phyloP scores from a whole-genome alignment of 192 early-diverging fungal genomes.

The Dimargaris xerosporica region DNA sequence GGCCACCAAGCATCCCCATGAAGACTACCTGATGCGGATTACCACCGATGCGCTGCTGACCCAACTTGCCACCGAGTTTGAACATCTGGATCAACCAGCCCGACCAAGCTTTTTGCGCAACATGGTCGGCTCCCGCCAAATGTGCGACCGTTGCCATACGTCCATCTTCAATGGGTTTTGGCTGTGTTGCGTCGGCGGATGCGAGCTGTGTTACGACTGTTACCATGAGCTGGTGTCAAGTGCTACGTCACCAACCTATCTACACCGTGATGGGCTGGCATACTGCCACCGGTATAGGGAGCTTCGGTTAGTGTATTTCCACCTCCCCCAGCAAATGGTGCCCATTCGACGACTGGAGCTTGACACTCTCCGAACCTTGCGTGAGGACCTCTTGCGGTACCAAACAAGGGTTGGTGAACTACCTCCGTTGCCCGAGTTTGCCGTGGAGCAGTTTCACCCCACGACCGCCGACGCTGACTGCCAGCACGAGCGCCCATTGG shows the following conservation, averaged over 20 bases:
- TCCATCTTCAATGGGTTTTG: constrained; percentile 28
- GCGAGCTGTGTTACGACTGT: constrained; percentile 30
- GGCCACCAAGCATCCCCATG: background rate
- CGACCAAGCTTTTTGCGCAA: background rate
- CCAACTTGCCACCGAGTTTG: background rate
- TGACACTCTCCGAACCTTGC: background rate
- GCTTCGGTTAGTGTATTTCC: background rate
- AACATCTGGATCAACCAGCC: background rate
- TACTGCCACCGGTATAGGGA: background rate
- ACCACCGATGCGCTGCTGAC: background rate
- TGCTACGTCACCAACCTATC: background rate
- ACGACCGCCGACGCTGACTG: constrained; percentile 12
- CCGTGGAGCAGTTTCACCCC: constrained; percentile 14
- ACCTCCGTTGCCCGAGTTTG: background rate
- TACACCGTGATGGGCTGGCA: background rate
- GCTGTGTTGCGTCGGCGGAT: constrained; percentile 21
- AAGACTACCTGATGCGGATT: background rate
- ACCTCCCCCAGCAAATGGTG: constrained; percentile 3
- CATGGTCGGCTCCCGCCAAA: constrained; percentile 18
- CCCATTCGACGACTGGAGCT: background rate
- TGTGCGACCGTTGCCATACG: constrained; percentile 33
- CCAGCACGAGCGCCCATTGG: background rate
- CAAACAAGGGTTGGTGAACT: background rate
- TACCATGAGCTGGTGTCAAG: constrained; percentile 18
- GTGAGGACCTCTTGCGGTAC: background rate